These are phyloP conservation scores for Chaetomium sp. DNA, from an alignment of 2,329 filamentous ascomycete genomes.

Conservation along the genomic window DNA sequence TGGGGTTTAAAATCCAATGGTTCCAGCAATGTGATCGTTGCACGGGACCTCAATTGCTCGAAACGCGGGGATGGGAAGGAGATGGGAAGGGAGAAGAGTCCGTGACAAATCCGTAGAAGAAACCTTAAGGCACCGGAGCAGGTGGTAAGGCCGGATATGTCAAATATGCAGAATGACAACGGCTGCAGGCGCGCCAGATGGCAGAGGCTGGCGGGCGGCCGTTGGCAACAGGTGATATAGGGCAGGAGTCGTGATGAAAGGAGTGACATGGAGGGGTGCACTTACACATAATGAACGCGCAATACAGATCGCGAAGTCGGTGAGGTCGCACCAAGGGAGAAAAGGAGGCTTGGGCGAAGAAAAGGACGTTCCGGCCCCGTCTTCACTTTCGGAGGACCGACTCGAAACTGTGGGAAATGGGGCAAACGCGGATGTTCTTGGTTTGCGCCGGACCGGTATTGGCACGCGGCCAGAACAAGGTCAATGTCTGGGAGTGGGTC, in stretches of 20 bases:
- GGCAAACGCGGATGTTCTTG: neutral
- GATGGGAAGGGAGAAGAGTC: neutral
- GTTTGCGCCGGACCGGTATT: neutral
- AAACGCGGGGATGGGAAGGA: neutral
- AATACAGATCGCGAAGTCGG: neutral
- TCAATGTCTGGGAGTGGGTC: no score
- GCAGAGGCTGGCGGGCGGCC: no score
- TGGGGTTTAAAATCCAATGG: neutral
- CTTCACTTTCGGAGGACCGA: conserved; percentile 1
- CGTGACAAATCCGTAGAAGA: neutral
- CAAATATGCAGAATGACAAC: no score
- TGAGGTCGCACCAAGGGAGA: neutral
- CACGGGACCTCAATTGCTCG: neutral
- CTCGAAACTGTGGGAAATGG: neutral
- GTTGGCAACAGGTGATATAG: neutral
- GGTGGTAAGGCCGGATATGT: no score
- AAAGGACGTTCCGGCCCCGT: neutral
- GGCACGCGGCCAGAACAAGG: conserved; percentile 1
- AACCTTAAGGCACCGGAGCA: no score
- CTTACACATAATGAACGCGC: conserved; percentile 13
- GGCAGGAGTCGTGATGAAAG: neutral
- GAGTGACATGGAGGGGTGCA: neutral
- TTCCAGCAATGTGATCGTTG: neutral
- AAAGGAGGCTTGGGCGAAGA: neutral
- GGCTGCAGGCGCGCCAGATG: no score